Base-by-base conservation (phyloP, 768 basidiomycete species). In the Podaxis sp. region DNA sequence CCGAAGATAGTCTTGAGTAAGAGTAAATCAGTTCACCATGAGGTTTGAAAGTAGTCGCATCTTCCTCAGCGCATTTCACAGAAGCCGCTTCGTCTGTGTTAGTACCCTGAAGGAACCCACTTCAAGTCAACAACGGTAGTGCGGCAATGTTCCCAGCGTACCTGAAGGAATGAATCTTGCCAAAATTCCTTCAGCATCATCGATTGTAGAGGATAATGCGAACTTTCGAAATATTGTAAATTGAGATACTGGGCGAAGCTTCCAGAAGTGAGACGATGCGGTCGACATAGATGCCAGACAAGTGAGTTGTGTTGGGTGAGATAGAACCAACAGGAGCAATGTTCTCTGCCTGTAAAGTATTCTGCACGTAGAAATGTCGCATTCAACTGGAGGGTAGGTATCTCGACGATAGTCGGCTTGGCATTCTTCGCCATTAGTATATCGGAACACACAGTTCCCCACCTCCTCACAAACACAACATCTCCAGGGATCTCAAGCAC, bases 401-500 rank as follows among this genome's bases (percentile, higher is more conserved):
- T 90, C 83, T 97, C 95, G 57, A 97, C 90, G 64, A 97, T 92
- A 6, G 95, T 96, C 55, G 95, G 69, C 68, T 88, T 92, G 1
- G 95, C 95, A 55, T 92, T 92, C 69, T 91, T 88, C 1, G 90
- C 95, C 94, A 96, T 96, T 17, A 97, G 74, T 96, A 71, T 92
- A 95, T 64, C 93, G 93, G 82, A 97, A 96, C 44, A 95, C 86
- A 68, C 89, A 90, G 74, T 96, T 97, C 1, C 95, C 95, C 49
- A 87, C 83, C 72, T 93, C 51, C 87, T 81, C 52, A 97, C 79
- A 72, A 97, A 88, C 8, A 95, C 94, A 66, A 93, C 86, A 73
- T 93, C 92, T 13, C 89, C 92, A 15, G 83, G 77, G 64, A 95
- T 84, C 74, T 96, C 95, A 74, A 96, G 76, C 30, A 96, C 77